A percentile compares a stretch with the other conserved stretches of the same genome.
phyloP scores from a whole-genome alignment of 257 asterid genomes.

The Solanum etuberosum region DNA sequence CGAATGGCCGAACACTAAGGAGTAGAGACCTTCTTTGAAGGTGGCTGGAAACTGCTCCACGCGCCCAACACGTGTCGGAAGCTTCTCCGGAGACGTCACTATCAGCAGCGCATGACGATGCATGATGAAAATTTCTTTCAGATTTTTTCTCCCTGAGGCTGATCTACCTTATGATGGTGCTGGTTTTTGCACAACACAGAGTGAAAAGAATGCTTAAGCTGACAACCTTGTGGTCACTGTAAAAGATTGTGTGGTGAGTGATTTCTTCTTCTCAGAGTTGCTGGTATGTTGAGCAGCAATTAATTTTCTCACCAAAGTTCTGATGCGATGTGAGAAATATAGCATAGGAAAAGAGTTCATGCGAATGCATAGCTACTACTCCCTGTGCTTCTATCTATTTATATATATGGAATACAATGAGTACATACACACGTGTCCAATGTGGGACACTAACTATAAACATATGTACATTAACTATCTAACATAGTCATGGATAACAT shows the following conservation, averaged over 20 bases:
- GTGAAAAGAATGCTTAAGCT: background rate
- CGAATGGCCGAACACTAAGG: background rate
- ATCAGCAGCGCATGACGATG: background rate
- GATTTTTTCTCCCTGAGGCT: background rate
- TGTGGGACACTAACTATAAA: background rate
- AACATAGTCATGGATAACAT: background rate
- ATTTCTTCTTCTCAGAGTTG: background rate
- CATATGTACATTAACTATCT: background rate
- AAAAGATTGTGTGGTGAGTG: background rate
- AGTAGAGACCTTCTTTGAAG: background rate
- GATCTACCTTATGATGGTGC: background rate
- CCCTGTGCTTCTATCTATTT: background rate
- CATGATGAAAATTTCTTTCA: background rate
- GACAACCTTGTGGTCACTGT: background rate
- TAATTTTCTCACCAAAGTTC: background rate
- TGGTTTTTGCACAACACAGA: background rate
- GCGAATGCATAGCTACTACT: background rate
- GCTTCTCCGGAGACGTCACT: background rate
- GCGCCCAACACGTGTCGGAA: background rate
- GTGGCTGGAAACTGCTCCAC: background rate
- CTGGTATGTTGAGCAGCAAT: background rate
- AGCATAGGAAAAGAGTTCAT: background rate
- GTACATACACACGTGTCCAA: background rate
- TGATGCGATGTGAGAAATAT: background rate
- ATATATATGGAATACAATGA: background rate